Evolutionary conservation across 2,329 filamentous ascomycete genomes (phyloP).

Genomic region (Fusarium proliferatum): DNA sequence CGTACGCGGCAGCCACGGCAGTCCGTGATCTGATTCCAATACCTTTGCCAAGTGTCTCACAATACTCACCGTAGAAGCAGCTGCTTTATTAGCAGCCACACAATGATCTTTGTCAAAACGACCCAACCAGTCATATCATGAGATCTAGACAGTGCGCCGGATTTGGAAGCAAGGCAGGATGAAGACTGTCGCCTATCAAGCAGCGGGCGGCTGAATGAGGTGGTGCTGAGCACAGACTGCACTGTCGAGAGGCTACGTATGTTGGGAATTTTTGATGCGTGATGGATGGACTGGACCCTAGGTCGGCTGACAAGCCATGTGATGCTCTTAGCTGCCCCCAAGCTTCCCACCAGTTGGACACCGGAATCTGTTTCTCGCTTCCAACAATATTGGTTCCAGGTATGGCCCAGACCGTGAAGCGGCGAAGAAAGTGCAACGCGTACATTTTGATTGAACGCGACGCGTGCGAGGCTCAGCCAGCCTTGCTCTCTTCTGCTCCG

Average conservation of each 20-base stretch:
- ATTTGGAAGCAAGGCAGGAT: constrained; percentile 19
- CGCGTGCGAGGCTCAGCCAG: constrained; percentile 40
- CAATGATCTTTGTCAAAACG: constrained; percentile 1
- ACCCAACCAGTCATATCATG: constrained; percentile 26
- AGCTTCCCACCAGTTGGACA: constrained; percentile 11
- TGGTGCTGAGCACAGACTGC: constrained; percentile 30
- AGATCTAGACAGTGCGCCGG: constrained; percentile 32
- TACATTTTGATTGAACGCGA: constrained; percentile 29
- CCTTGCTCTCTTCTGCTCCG: constrained; percentile 14
- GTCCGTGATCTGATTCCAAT: constrained; percentile 7
- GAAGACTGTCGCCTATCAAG: constrained; percentile 15
- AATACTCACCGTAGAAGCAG: constrained; percentile 6
- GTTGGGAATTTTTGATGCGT: constrained; percentile 26
- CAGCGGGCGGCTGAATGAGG: constrained; percentile 23
- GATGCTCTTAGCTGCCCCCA: constrained; percentile 30
- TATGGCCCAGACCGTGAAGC: constrained; percentile 1
- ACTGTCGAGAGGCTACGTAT: constrained; percentile 17
- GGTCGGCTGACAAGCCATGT: constrained; percentile 47
- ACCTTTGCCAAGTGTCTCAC: constrained; percentile 34
- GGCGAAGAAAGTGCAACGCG: constrained; percentile 25
- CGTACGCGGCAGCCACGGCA: neutral
- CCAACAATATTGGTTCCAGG: constrained; percentile 4
- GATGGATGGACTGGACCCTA: constrained; percentile 22
- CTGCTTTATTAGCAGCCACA: constrained; percentile 32
- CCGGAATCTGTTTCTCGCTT: constrained; percentile 25